Base-by-base conservation (phyloP, 345 rosid species). In the Salix suchowensis region DNA sequence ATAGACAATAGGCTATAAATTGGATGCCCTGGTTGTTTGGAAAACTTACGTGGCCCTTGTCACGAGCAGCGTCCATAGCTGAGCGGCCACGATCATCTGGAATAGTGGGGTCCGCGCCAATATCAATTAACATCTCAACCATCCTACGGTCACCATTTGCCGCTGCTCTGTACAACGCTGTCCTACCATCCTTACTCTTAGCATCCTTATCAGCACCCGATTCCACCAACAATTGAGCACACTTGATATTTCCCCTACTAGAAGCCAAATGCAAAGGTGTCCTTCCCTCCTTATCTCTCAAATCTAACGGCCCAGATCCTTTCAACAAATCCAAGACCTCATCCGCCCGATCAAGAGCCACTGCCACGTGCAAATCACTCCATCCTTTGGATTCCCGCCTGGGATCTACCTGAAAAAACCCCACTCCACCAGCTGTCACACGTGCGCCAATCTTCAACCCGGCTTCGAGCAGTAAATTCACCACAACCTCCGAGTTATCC, bases 71-170 rank as follows among this genome's bases (percentile, higher is more conserved):
- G 40, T 79, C 89, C 70, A 85, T 12, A 1, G 85, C 80, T 32
- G 90, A 82, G 76, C 87, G 84, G 87, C 86, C 88, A 73, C 84
- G 83, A 85, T 80, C 82, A 61, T 87, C 89, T 9, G 1, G 12
- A 68, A 80, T 68, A 0, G 71, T 80, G 81, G 87, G 88, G 80
- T 87, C 87, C 2, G 88, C 84, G 24, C 81, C 88, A 70, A 74
- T 24, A n/a, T 82, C 80, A 14, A 85, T 72, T 40, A 85, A 70
- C 86, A 78, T 76, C 77, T 85, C 83, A 21, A 66, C 88, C 90
- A 85, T 87, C 78, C 7, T 55, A 61, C 80, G 85, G 87, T 87
- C 84, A 16, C 87, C 87, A 58, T 76, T 84, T 5, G 83, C 83
- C 46, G 79, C 85, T 11, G 88, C 88, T 32, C 55, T 82, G 37